Evolutionary conservation across 441 rosid species (phyloP).

Genomic region (California macrophylla): DNA sequence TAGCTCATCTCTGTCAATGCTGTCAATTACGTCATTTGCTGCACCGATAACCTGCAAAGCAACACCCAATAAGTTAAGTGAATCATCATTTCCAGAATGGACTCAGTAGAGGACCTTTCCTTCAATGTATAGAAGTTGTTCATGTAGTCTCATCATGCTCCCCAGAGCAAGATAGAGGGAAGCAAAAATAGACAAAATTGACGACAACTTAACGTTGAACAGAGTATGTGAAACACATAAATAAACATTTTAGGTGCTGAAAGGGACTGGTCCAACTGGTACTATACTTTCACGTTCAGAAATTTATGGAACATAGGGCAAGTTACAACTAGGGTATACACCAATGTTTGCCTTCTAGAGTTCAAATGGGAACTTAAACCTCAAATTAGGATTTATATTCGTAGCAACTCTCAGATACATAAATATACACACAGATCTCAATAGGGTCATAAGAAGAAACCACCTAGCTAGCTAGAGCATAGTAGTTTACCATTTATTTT

Average conservation of each 20-base stretch:
- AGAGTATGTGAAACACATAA: background rate
- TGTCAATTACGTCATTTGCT: conserved; percentile 63
- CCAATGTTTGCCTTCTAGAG: background rate
- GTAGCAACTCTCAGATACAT: no score
- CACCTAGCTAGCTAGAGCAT: no score
- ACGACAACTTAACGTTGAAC: background rate
- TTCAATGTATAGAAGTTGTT: background rate
- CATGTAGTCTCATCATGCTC: background rate
- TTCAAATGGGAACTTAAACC: no score
- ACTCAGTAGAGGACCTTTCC: background rate
- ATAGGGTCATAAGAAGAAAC: no score
- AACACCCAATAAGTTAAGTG: conserved; percentile 4
- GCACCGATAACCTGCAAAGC: conserved; percentile 60
- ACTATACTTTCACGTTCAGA: no score
- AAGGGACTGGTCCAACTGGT: no score
- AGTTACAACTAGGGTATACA: no score
- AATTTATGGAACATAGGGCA: no score
- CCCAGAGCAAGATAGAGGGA: background rate
- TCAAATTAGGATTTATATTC: no score
- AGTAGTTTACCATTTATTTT: no score
- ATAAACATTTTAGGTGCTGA: background rate
- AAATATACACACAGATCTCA: no score
- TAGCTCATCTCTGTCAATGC: conserved; percentile 69
- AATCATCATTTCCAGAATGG: background rate
- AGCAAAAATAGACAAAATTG: background rate